phyloP scores from a whole-genome alignment of 2,329 filamentous ascomycete genomes.

The Fusarium begoniae region DNA sequence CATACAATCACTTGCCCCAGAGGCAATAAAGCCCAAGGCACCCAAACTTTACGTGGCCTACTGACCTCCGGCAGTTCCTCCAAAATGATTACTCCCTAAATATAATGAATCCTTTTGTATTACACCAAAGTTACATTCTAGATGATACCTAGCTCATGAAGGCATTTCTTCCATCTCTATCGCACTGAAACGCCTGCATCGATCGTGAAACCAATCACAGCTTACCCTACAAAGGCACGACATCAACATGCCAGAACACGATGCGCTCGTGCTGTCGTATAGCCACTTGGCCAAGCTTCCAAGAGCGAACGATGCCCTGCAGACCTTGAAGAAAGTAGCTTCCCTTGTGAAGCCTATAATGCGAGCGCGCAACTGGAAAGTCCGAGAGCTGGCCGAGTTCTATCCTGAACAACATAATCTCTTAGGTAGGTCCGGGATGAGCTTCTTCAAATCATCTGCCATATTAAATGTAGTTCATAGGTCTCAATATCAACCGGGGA shows the following conservation, averaged over 20 bases:
- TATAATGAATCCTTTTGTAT: neutral
- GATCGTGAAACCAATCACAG: slow-evolving; percentile 4
- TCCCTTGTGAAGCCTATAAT: slow-evolving; percentile 95
- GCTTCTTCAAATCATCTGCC: neutral
- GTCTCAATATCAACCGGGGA: slow-evolving; percentile 80
- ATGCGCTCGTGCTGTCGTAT: slow-evolving; percentile 58
- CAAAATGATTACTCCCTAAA: neutral
- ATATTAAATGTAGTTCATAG: slow-evolving; percentile 48
- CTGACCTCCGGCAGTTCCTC: neutral
- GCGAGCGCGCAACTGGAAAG: slow-evolving; percentile 83
- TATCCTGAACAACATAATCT: slow-evolving; percentile 78
- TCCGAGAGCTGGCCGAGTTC: slow-evolving; percentile 84
- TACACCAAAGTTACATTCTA: neutral
- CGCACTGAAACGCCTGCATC: neutral
- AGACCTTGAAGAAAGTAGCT: slow-evolving; percentile 79
- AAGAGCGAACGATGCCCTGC: slow-evolving; percentile 60
- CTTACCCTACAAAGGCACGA: slow-evolving; percentile 3
- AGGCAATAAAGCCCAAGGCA: slow-evolving; percentile 34
- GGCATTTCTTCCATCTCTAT: neutral
- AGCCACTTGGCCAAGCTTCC: slow-evolving; percentile 59
- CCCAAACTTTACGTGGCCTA: slow-evolving; percentile 38
- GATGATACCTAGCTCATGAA: neutral
- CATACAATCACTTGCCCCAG: slow-evolving; percentile 10
- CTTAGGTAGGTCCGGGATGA: slow-evolving; percentile 69
- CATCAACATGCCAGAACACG: slow-evolving; percentile 42